Conservation (phyloP, 2,329 filamentous ascomycete genomes). For the Cordyceps fumosorosea region DNA sequence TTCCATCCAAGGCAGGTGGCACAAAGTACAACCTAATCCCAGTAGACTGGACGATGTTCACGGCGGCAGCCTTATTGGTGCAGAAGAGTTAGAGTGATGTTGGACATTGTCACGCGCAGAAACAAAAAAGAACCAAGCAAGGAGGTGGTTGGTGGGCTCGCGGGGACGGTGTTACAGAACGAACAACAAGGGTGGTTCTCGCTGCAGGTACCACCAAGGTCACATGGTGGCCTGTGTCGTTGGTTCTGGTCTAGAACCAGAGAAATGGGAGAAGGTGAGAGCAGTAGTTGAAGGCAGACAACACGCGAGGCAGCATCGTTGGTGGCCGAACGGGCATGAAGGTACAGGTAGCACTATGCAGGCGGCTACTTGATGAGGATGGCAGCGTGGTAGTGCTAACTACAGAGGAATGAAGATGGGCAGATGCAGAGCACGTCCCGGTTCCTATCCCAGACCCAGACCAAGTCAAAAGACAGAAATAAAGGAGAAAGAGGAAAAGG, state of each 20-base stretch:
- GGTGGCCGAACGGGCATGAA: neutral
- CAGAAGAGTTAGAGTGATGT: neutral
- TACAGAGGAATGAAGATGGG: neutral
- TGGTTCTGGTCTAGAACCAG: no score
- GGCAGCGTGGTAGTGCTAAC: slow-evolving; percentile 3
- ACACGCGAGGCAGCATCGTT: neutral
- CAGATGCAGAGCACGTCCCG: neutral
- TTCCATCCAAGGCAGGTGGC: neutral
- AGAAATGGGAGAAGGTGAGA: neutral
- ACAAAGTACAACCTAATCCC: neutral
- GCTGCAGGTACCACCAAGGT: slow-evolving; percentile 8
- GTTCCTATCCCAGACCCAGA: neutral
- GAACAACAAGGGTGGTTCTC: neutral
- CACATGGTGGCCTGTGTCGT: neutral
- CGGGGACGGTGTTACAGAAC: neutral
- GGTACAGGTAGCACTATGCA: neutral
- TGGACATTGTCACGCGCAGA: neutral
- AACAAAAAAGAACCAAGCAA: neutral
- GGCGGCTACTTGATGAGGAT: neutral
- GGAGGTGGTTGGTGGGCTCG: neutral
- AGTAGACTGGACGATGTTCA: neutral
- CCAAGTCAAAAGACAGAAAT: neutral
- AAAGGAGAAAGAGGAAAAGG: neutral
- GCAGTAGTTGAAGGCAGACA: no score
- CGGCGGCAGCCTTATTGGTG: neutral